Evolutionary conservation across 2,329 filamentous ascomycete species (phyloP), one percentile per base, ranked within the genome.

Genomic region (Lithohypha guttulata): DNA sequence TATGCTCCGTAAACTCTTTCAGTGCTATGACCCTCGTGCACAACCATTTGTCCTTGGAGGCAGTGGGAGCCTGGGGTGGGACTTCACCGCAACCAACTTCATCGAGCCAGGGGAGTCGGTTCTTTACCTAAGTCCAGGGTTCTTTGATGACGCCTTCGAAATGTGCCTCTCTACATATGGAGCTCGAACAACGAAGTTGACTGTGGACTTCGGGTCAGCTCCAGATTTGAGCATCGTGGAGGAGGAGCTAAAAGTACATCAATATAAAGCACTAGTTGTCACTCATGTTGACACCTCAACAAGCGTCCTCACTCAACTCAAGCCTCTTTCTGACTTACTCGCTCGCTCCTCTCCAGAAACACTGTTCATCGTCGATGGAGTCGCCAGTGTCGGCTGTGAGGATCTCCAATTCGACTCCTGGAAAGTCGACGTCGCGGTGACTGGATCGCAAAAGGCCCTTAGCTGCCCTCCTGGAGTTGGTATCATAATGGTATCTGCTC

Each of bases 211-310:
- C 56, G 91, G 91, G 47, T 79, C 83, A 49, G 77, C 86, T 37
- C 87, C 87, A 28, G 81, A 91, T 56, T 73, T 93, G 27, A 72
- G 79, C 39, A 82, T 93, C 60, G 78, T 98, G 44, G 89, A 95
- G 66, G 75, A 81, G 63, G 85, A 86, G 3, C 70, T 98, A 49
- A 79, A 79, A 60, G 76, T 83, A 69, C 93, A 87, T 69, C 76
- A 82, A 55, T 96, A 93, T 73, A 95, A 95, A 73, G 61, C 89
- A 46, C 65, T 96, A 55, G 95, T 89, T 31, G 81, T 95, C 47
- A 96, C 91, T 10, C 91, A 98, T 60, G 89, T 94, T 45, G 91
- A 98, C 59, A 98, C 91, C n/a, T 95, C 87, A 3, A 98, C 91
- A 19, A 91, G 89, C 50, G 91, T 98, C 19, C 68, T 96, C 34